phyloP scores from a whole-genome alignment of 2,329 filamentous ascomycete species.

The Cladophialophora carrionii region DNA sequence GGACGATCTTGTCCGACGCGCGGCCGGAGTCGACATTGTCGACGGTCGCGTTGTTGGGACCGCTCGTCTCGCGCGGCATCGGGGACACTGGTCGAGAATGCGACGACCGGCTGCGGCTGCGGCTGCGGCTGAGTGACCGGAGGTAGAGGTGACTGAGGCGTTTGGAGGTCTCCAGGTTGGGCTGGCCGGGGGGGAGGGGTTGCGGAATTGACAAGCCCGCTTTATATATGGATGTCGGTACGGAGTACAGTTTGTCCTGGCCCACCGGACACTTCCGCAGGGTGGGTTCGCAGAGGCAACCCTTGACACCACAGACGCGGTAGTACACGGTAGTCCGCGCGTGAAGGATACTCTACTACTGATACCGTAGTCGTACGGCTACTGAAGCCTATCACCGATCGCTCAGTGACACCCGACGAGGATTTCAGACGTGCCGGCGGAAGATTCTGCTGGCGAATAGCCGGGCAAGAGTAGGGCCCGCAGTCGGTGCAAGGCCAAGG shows the following conservation, averaged over 20 bases:
- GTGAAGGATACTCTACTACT: too few relatives aligned
- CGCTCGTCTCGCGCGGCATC: slow-evolving; percentile 5
- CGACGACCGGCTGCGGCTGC: slow-evolving; percentile 18
- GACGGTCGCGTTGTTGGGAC: slow-evolving; percentile 5
- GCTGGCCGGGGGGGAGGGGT: not conserved
- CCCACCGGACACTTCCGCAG: not conserved
- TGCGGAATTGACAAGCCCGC: not conserved
- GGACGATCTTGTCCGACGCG: slow-evolving; percentile 35
- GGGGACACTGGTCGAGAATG: slow-evolving; percentile 23
- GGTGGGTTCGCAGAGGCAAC: not conserved
- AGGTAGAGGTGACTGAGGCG: slow-evolving; percentile 31
- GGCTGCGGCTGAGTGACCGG: slow-evolving; percentile 24
- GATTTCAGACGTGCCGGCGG: too few relatives aligned
- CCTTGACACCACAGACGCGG: not conserved
- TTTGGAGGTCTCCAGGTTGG: slow-evolving; percentile 30
- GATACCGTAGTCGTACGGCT: too few relatives aligned
- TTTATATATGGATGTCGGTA: slow-evolving; percentile 1
- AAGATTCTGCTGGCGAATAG: too few relatives aligned
- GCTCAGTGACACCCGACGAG: too few relatives aligned
- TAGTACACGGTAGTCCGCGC: not conserved
- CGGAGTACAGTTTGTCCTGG: too few relatives aligned
- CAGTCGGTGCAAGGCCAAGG: not conserved
- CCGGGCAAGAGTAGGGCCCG: too few relatives aligned
- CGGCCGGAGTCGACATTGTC: not conserved
- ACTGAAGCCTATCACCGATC: too few relatives aligned